Percentiles rank a stretch among this genome's conserved stretches.
These are phyloP conservation scores for Hansfordia pulvinata DNA, from an alignment of 2,329 filamentous ascomycete species.

Conservation along the genomic window DNA sequence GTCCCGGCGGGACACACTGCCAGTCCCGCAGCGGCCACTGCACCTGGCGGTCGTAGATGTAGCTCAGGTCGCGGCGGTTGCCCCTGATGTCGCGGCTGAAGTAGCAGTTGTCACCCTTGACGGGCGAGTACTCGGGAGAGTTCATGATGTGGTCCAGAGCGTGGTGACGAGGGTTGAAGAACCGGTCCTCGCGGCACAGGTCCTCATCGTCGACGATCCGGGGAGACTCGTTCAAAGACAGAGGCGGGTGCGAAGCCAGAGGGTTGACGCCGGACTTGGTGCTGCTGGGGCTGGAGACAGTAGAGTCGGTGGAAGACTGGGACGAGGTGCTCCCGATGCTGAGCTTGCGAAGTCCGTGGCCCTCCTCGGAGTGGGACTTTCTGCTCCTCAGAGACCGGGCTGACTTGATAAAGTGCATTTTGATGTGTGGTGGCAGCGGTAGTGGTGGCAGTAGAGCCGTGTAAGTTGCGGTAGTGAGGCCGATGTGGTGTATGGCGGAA, in stretches of 20 bases:
- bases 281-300: slow-evolving; percentile 7
- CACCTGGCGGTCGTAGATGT: slow-evolving; percentile 14
- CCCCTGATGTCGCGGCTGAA: slow-evolving; percentile 9
- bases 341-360: slow-evolving; percentile 7
- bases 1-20: slow-evolving; percentile 14
- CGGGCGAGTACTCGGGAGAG: slow-evolving; percentile 11
- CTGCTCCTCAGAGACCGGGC: slow-evolving; percentile 7
- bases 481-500: too few relatives aligned
- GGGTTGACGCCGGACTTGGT: slow-evolving; percentile 12
- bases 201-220: slow-evolving; percentile 11
- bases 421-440: slow-evolving; percentile 13
- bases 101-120: slow-evolving; percentile 13
- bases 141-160: slow-evolving; percentile 11
- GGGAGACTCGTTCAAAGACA: slow-evolving; percentile 16
- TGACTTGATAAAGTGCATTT: slow-evolving; percentile 14
- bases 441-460: slow-evolving; percentile 1
- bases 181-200: slow-evolving; percentile 10
- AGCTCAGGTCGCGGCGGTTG: too few relatives aligned
- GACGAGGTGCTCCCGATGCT: slow-evolving; percentile 11
- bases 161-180: slow-evolving; percentile 10
- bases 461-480: too few relatives aligned
- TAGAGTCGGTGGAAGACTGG: slow-evolving; percentile 11
- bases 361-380: slow-evolving; percentile 8
- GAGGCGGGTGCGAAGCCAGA: slow-evolving; percentile 16
- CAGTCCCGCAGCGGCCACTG: slow-evolving; percentile 20